Conservation (phyloP, 176 grass and related monocot species). For the Cenchrus fungigraminus region DNA sequence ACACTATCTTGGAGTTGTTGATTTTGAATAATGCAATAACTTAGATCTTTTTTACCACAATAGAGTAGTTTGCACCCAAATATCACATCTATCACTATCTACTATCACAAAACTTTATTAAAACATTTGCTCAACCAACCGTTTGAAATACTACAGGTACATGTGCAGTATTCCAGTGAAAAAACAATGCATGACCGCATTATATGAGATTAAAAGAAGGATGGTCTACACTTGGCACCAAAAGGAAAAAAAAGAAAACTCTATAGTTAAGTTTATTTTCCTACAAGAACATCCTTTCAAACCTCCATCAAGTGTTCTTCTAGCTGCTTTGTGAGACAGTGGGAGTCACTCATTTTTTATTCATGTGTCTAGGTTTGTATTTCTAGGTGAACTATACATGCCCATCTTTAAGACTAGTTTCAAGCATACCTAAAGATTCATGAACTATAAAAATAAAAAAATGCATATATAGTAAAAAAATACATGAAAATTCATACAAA, state of each 20-base stretch:
- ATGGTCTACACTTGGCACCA: neutral
- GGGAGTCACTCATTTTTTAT: slow-evolving; percentile 1
- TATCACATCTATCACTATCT: neutral
- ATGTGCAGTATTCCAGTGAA: neutral
- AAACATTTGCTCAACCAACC: neutral
- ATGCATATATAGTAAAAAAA: slow-evolving; percentile 1
- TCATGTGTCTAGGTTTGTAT: neutral
- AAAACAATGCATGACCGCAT: neutral
- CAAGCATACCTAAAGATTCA: neutral
- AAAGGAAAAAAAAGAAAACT: neutral
- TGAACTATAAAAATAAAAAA: neutral
- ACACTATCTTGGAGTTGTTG: neutral
- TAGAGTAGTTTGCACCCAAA: neutral
- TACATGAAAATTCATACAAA: slow-evolving; percentile 24
- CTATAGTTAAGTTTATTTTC: neutral
- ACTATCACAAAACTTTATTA: slow-evolving; percentile 4
- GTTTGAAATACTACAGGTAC: neutral
- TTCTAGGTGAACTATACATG: neutral
- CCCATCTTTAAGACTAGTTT: neutral
- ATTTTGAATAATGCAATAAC: slow-evolving; percentile 17
- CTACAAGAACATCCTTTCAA: neutral
- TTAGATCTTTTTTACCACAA: neutral
- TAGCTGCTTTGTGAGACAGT: neutral
- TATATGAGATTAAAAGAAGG: neutral
- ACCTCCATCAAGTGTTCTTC: neutral